Base-by-base conservation (phyloP, 257 asterid genomes). In the Solanum habrochaites region DNA sequence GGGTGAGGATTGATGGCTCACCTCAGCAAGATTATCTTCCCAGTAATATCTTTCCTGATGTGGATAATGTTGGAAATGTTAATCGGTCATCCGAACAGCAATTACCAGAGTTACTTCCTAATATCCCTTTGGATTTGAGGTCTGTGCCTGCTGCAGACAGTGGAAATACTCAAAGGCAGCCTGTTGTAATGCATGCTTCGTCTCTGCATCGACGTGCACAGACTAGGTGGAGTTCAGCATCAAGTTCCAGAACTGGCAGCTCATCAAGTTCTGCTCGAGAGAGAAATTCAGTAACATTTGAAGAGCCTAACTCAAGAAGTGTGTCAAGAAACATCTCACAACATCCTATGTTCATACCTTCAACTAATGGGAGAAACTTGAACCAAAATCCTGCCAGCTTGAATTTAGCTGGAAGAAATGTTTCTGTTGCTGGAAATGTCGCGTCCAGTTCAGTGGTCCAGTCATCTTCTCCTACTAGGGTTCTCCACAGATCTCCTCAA, bases 341-440 rank as follows among this genome's bases (percentile, higher is more conserved):
- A 80, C 96, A 92, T 89, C 98, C 98, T 37, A 83, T 95, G 88
- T 92, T 94, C 89, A 84, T 92, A 73, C 96, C 96, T 12, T 73
- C 93, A 31, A 71, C 86, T 83, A 98, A 92, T 42, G 87, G 88
- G 47, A 91, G 95, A 89, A 92, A 89, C 88, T 86, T 92, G 21
- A 88, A 92, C 43, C 95, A 93, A 85, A 92, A 90, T 69, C 92
- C 93, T 49, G 78, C 91, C 20, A 91, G 89, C 86, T 93, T 93
- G 95, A 85, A 88, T 89, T 88, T 90, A 86, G 86, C 88, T 37
- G 89, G 91, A 58, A 95, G 91, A 69, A 90, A 45, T 89, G 89
- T 66, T 86, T 78, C 85, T 84, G 73, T 64, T 64, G 56, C 93
- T 47, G 93, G 92, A 69, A 90, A 90, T 88, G 87, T 86, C 56